Evolutionary conservation across 2,329 filamentous ascomycete species (phyloP).

Genomic region (Beauveria sp.): DNA sequence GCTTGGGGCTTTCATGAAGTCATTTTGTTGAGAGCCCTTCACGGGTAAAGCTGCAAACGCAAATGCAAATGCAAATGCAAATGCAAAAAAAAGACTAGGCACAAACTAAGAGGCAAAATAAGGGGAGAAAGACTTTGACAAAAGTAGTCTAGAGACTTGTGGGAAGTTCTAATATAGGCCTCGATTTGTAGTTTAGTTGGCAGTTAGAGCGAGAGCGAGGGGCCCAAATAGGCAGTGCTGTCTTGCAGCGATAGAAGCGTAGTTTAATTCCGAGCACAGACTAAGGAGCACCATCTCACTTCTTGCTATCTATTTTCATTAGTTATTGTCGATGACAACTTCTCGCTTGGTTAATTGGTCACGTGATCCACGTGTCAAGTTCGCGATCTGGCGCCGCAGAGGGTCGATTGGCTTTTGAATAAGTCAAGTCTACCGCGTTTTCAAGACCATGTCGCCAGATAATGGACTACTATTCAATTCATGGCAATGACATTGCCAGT

Average conservation of each 20-base stretch:
- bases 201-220: background rate
- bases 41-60: background rate
- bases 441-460: slow-evolving; percentile 14
- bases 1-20: background rate
- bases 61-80: too few relatives aligned
- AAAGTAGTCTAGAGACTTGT: background rate
- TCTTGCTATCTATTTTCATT: background rate
- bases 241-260: too few relatives aligned
- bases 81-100: background rate
- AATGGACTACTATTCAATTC: slow-evolving; percentile 54
- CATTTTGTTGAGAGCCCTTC: background rate
- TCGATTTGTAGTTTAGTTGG: background rate
- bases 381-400: background rate
- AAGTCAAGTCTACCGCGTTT: background rate
- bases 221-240: background rate
- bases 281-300: background rate
- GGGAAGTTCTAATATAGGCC: background rate
- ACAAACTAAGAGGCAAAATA: background rate
- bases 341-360: background rate
- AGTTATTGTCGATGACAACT: background rate
- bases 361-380: slow-evolving; percentile 9
- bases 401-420: too few relatives aligned
- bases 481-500: slow-evolving; percentile 53
- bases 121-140: background rate
- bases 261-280: too few relatives aligned